Base-by-base conservation (phyloP, 441 rosid genomes). In the Pelargonium myrrhifolium region DNA sequence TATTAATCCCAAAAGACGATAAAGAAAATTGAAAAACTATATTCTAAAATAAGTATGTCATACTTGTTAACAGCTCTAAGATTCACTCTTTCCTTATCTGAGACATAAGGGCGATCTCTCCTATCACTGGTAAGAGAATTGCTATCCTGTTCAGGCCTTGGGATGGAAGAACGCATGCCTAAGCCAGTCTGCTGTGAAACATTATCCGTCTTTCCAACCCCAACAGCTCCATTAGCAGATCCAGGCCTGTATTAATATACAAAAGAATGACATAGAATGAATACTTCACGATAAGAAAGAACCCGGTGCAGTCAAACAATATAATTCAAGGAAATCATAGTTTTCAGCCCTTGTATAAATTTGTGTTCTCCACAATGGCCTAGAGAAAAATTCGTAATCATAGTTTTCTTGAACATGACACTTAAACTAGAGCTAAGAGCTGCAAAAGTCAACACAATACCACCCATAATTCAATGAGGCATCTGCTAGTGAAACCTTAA, bases 61-160 rank as follows among this genome's bases (percentile, higher is more conserved):
- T 90, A 93, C 99, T 88, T 96, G 79, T 80, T 89, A 76, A 83
- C 75, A 64, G 90, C 82, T 79, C 90, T 93, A 60, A 84, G 70
- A 74, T 87, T 90, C 80, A 72, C 82, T 76, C 90, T 87, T 71
- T 92, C 97, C 80, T 93, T 93, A 64, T 93, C 98, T 21, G 82
- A 87, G 76, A 81, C 87, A 79, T 76, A 59, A 72, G 87, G 74
- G 62, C 91, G 88, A 76, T 90, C 97, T 81, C 83, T 89, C 87
- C 83, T 86, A 69, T 96, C 97, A 80, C 66, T 85, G 69, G 78
- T 80, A 82, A 80, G 68, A 66, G 87, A 76, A 78, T 74, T 75
- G 77, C 81, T 81, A 60, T 88, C 96, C 35, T 78, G 75, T 67
- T 90, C 97, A 62, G 82, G 67, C 87, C 87, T 84, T 61, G 91